Evolutionary conservation across 2,329 filamentous ascomycete species (phyloP), one percentile per base, ranked within the genome.

Genomic region (Paraconiothyrium sp.): DNA sequence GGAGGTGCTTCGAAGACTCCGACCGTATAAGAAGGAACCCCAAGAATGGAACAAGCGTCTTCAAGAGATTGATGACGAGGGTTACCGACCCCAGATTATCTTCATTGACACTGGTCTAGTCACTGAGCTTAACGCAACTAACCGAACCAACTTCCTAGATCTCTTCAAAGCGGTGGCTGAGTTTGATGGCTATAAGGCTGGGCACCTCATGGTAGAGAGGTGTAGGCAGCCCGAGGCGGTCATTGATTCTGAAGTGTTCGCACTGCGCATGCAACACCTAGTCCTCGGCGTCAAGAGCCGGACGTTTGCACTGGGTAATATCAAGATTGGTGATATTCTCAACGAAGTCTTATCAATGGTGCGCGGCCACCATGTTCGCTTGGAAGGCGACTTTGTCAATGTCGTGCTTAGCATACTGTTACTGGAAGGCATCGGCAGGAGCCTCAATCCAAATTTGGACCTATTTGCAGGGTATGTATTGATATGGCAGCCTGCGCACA

Each of bases 321-420:
- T 99, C 80, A 96, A 94, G 81, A 97, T 99, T 65, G 95, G 95
- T 11, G 95, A 99, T 70, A 93, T 99, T 22, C 80, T 99, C 34
- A 93, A 95, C 72, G 88, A 96, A 70, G 95, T 98, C 0, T 83
- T 99, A 48, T 86, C 86, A 61, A 97, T 99, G 93, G 95, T 99
- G 34, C 88, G 95, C 58, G 83, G 84, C 10, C 95, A 99, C 76
- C 95, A 99, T 75, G 95, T 99, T 4, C 87, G 95, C 9, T 86
- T 99, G 54, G 95, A 99, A 79, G 95, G 95, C 9, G 95, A 99
- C 77, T 99, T 98, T 75, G 93, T 99, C 75, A 99, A 99, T 74
- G 95, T 99, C 4, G 94, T 99, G 34, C 90, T 99, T 61, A 97
- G 93, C 62, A 97, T 98, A 57, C 82, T 99, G 37, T 84, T 99